phyloP scores from a whole-genome alignment of 768 basidiomycete species.

The Leccinum variicolor region DNA sequence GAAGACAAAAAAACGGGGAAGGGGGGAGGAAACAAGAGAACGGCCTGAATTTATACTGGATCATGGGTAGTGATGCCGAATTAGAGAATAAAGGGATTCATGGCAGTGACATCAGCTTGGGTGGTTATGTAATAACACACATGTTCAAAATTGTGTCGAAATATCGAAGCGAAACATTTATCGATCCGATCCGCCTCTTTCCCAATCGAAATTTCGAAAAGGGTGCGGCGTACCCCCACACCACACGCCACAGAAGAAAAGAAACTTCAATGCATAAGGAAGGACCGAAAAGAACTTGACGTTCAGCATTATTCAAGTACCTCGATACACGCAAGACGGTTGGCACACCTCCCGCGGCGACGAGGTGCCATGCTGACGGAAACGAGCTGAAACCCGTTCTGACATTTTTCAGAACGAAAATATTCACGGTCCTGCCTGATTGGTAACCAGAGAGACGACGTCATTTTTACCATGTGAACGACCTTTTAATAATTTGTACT shows the following conservation, averaged over 20 bases:
- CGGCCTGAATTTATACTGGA: constrained; percentile 27
- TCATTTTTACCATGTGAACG: constrained; percentile 16
- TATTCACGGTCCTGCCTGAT: not conserved
- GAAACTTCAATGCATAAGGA: not conserved
- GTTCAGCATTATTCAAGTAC: not conserved
- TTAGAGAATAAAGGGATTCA: constrained; percentile 27
- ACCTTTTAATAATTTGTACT: constrained; percentile 7
- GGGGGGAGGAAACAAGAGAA: constrained; percentile 5
- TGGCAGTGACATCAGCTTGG: constrained; percentile 33
- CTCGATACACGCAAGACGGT: not conserved
- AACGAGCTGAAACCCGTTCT: constrained; percentile 11
- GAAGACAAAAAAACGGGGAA: constrained; percentile 5
- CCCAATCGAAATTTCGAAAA: not conserved
- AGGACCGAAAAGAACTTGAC: not conserved
- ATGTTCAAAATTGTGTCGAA: constrained; percentile 10
- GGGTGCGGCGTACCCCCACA: not conserved
- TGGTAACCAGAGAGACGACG: constrained; percentile 27
- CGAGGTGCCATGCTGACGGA: constrained; percentile 3
- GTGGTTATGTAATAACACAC: constrained; percentile 20
- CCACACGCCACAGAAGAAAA: constrained; percentile 21
- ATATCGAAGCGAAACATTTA: constrained; percentile 5
- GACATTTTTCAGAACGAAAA: not conserved
- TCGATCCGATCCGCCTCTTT: constrained; percentile 20
- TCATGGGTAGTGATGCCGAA: constrained; percentile 24
- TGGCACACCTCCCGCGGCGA: constrained; percentile 6